These are phyloP conservation scores for Penicillium paxilli DNA, from an alignment of 495 filamentous ascomycete genomes.

Conservation along the genomic window DNA sequence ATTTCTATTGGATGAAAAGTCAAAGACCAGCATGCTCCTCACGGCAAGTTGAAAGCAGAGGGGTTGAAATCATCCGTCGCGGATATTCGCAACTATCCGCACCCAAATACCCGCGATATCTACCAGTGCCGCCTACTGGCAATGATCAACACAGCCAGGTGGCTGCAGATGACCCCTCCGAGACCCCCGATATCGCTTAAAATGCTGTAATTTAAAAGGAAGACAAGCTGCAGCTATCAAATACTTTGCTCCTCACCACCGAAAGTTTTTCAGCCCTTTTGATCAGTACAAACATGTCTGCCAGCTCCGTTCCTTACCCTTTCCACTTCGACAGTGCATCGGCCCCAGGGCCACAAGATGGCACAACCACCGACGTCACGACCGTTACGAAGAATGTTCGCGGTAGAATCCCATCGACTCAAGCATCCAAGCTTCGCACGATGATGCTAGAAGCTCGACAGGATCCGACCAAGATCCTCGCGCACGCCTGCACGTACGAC, in stretches of 20 bases:
- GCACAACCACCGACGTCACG: slow-evolving; percentile 8
- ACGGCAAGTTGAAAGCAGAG: not conserved
- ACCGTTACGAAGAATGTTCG: slow-evolving; percentile 25
- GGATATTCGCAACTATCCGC: slow-evolving; percentile 13
- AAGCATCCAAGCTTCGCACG: slow-evolving; percentile 35
- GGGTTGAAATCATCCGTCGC: slow-evolving; percentile 5
- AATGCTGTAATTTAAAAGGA: slow-evolving; percentile 3
- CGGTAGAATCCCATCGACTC: slow-evolving; percentile 30
- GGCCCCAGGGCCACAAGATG: slow-evolving; percentile 9
- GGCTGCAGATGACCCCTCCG: not conserved
- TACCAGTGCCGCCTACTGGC: no score
- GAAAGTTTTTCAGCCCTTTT: not conserved
- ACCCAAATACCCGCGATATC: slow-evolving; percentile 2
- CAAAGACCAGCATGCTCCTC: not conserved
- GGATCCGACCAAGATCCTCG: slow-evolving; percentile 37
- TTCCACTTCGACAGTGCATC: slow-evolving; percentile 26
- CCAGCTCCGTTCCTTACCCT: slow-evolving; percentile 32
- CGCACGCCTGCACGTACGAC: slow-evolving; percentile 39
- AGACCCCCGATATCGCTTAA: slow-evolving; percentile 13
- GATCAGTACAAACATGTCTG: slow-evolving; percentile 8
- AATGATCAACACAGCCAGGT: not conserved
- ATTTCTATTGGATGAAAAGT: not conserved
- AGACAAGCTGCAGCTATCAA: not conserved
- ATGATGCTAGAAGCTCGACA: slow-evolving; percentile 37
- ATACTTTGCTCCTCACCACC: not conserved